Evolutionary conservation across 169 alveolate species (phyloP), one percentile per base, ranked within the genome.

Genomic region (Eimeria praecox): DNA sequence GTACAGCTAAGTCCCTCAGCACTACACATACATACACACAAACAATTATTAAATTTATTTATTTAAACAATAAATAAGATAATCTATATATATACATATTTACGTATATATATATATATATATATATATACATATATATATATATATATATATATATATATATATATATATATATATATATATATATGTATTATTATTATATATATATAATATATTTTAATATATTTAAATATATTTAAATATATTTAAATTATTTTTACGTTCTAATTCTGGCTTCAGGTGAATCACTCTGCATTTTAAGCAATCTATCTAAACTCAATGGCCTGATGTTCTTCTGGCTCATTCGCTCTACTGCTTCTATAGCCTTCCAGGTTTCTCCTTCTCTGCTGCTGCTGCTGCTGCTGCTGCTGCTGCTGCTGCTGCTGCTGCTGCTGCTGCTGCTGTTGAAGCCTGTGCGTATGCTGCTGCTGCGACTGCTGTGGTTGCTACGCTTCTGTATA

Each of bases 311-410:
- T 64, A 88, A 35, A n/a, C 86, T 88, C 94, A 88, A 64, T 44
- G 94, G 94, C 64, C 94, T 59, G 30, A 88, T 88, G 3, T 82
- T 64, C 85, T 73, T 88, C 24, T 33, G 4, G 94, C 94, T 88
- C 64, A 59, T 66, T 33, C 66, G 62, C 44, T 88, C 94, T 27
- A 88, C 85, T 14, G 9, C 85, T 27, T 49, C 85, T 40, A 88
- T 62, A 30, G 85, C 62, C 38, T 66, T 59, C 94, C 94, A 88
- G 33, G 85, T 42, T n/a, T 59, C 33, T 1, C 38, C 35, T 8
- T 22, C n/a, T 12, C 35, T 69, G 80, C 27, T 69, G 27, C 35
- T 69, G 35, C 80, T 69, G 80, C 42, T 69, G 80, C 80, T 69
- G 80, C 42, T 24, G 35, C 42, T 69, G 80, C 42, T 69, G 80